phyloP scores from a whole-genome alignment of 2,329 filamentous ascomycete species.

The Fonsecaea monophora region DNA sequence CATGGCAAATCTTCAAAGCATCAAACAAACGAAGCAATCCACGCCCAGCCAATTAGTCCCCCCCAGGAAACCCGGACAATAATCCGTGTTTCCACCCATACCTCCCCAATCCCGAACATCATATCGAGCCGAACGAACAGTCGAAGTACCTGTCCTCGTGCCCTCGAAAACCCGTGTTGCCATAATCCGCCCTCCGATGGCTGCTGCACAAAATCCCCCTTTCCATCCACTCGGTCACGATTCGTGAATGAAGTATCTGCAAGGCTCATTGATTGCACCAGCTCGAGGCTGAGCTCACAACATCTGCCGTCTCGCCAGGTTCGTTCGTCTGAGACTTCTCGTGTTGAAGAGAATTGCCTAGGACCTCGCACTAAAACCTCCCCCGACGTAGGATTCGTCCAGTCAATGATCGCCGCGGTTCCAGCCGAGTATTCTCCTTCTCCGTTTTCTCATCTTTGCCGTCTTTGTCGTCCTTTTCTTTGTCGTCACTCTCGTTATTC shows the following conservation, averaged over 20 bases:
- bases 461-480: constrained; percentile 23
- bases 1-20: background rate
- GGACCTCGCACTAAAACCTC: constrained; percentile 11
- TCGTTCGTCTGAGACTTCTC: background rate
- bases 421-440: constrained; percentile 10
- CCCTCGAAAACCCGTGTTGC: background rate
- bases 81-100: background rate
- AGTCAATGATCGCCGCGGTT: constrained; percentile 24
- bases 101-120: background rate
- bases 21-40: background rate
- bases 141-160: background rate
- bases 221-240: background rate
- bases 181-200: background rate
- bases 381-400: constrained; percentile 26
- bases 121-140: background rate
- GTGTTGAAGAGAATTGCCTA: background rate
- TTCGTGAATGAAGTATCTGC: background rate
- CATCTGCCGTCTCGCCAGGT: background rate
- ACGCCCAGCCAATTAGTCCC: background rate
- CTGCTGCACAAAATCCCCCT: background rate
- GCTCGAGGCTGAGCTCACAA: background rate
- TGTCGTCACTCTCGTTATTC: constrained; percentile 8
- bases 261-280: background rate
- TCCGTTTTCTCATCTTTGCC: constrained; percentile 25
- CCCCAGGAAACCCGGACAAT: background rate